Evolutionary conservation across 1,284 basidiomycete genomes (phyloP), one percentile per base, ranked within the genome.

Genomic region (Fomitopsis betulina): DNA sequence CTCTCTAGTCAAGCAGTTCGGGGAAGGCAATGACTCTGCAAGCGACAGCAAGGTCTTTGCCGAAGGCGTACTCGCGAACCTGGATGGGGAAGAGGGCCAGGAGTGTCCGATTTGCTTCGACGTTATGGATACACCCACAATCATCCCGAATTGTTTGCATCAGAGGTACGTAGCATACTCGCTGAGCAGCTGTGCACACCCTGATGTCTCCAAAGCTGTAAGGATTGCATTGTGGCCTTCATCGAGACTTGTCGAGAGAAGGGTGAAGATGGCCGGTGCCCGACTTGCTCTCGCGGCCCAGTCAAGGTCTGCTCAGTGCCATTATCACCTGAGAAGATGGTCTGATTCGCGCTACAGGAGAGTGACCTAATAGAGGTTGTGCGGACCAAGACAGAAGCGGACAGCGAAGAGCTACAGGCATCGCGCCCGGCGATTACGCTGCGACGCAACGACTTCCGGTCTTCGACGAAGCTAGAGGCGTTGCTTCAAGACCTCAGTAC

Each of bases 81-180:
- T 91, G 6, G 73, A 78, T 2, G 76, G 80, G 47, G 75, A 76
- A 27, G 71, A 72, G n/a, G 64, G 66, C 10, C 64, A 70, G 3
- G 91, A 95, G 69, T 97, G 94, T 71, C 86, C 89, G 1, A 85
- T 93, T 39, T 97, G 94, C 72, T 79, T 93, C 60, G 87, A 89
- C 67, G 77, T 84, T 21, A 86, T 91, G 81, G 83, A 92, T 56
- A 72, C 68, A 2, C 84, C 83, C 40, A 84, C 80, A 76, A 85
- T 94, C 54, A 79, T 94, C 27, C 91, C 91, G 3, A 76, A 77
- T 8, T 94, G 93, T 70, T 83, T 87, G 74, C 91, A 91, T 73
- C 83, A 83, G 70, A 89, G 84, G 91, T 93, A 68, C 58, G 77
- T 40, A 12, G 15, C 17, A 17, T 19, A 5, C 10, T 13, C n/a